Evolutionary conservation across 371 early-diverging fungal species (phyloP).

Genomic region (Mucor saturninus): DNA sequence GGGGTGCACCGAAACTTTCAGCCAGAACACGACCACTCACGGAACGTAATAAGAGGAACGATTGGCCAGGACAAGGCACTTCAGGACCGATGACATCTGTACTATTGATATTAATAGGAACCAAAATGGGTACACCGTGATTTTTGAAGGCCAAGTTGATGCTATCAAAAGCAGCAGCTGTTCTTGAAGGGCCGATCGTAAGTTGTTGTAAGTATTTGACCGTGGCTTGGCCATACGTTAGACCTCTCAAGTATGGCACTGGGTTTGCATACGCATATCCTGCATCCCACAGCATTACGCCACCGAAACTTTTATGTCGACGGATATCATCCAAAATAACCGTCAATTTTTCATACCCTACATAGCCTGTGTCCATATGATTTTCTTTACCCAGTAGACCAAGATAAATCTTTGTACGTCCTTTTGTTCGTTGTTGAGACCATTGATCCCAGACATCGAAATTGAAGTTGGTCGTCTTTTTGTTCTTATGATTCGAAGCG

Average conservation of each 20-base stretch:
- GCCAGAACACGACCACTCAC: slow-evolving; percentile 20
- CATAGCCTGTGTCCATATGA: slow-evolving; percentile 60
- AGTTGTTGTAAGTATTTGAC: slow-evolving; percentile 29
- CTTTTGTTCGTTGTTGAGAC: slow-evolving; percentile 32
- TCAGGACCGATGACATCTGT: background rate
- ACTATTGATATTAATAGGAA: slow-evolving; percentile 11
- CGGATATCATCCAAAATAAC: slow-evolving; percentile 43
- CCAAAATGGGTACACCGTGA: slow-evolving; percentile 18
- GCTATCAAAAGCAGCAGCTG: slow-evolving; percentile 18
- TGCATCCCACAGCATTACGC: slow-evolving; percentile 76
- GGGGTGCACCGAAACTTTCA: slow-evolving; percentile 27
- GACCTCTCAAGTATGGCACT: slow-evolving; percentile 22
- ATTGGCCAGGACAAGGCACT: slow-evolving; percentile 28
- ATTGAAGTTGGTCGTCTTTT: slow-evolving; percentile 50
- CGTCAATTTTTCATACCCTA: slow-evolving; percentile 45
- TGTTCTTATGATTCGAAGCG: slow-evolving; percentile 36
- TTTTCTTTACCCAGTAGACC: slow-evolving; percentile 60
- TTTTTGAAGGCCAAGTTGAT: slow-evolving; percentile 10
- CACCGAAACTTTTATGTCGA: slow-evolving; percentile 55
- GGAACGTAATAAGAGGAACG: slow-evolving; percentile 24
- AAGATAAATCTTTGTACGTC: slow-evolving; percentile 49
- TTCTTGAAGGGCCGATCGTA: background rate
- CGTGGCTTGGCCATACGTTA: slow-evolving; percentile 36
- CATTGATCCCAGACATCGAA: slow-evolving; percentile 62
- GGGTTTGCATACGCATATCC: slow-evolving; percentile 48